phyloP scores from a whole-genome alignment of 768 basidiomycete genomes.

The Agaricus blazei region DNA sequence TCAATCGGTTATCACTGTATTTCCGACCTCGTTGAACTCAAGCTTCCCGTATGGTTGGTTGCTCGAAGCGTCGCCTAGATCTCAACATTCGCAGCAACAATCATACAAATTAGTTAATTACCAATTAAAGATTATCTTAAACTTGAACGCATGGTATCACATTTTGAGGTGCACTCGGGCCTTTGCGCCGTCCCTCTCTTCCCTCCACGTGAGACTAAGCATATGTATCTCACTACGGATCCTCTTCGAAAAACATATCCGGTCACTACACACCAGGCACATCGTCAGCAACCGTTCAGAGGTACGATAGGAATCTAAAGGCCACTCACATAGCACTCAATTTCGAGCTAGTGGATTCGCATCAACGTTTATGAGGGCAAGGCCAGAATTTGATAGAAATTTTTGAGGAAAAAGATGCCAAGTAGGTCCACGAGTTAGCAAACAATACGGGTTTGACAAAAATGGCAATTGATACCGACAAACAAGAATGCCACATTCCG shows the following conservation, averaged over 20 bases:
- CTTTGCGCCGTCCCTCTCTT: too few species aligned
- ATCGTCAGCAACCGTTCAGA: neutral
- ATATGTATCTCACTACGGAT: too few species aligned
- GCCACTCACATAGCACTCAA: conserved; percentile 83
- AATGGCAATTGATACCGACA: conserved; percentile 48
- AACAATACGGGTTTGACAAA: conserved; percentile 1
- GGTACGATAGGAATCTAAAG: conserved; percentile 9
- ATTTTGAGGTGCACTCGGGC: too few species aligned
- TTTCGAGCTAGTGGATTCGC: conserved; percentile 66
- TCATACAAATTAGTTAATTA: too few species aligned
- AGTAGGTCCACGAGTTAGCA: conserved; percentile 6
- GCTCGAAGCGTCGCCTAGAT: too few species aligned
- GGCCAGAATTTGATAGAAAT: conserved; percentile 2
- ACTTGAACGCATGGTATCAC: too few species aligned
- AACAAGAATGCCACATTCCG: conserved; percentile 83
- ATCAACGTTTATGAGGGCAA: neutral
- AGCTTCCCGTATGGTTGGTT: too few species aligned
- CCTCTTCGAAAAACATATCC: too few species aligned
- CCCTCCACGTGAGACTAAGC: neutral
- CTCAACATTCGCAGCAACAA: too few species aligned
- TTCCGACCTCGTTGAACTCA: too few species aligned
- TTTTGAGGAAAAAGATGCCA: neutral
- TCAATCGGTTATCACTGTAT: too few species aligned
- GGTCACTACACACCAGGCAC: conserved; percentile 2
- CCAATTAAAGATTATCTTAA: too few species aligned